Percentiles rank a stretch among this genome's conserved stretches.
Evolutionary conservation across 2,329 filamentous ascomycete species (phyloP).

Genomic region (Calonectria multiphialidica): DNA sequence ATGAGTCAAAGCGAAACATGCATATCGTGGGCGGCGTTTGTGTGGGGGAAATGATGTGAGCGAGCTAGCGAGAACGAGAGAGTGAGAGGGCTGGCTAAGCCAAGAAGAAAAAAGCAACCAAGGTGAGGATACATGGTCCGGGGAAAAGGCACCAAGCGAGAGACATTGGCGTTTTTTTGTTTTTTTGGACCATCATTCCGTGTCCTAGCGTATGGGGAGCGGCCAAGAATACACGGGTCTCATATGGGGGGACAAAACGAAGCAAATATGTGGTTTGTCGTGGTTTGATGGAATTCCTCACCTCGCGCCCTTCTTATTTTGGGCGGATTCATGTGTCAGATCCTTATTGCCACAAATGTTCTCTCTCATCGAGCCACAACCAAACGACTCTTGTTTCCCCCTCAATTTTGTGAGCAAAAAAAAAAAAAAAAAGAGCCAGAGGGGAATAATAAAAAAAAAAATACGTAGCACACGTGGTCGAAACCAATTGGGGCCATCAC

Average conservation of each 20-base stretch:
- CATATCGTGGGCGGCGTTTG: background rate
- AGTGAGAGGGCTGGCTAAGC: background rate
- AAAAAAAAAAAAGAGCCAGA: no score
- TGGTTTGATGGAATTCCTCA: background rate
- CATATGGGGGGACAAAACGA: background rate
- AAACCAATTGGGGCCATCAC: slow-evolving; percentile 11
- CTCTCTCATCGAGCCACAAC: background rate
- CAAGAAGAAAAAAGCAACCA: background rate
- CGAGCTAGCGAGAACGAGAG: no score
- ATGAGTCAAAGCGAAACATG: slow-evolving; percentile 15
- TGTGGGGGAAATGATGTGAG: background rate
- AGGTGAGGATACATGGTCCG: slow-evolving; percentile 1
- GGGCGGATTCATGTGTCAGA: background rate
- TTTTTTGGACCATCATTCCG: background rate
- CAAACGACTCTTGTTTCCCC: background rate
- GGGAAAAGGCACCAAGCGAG: slow-evolving; percentile 1
- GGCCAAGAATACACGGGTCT: background rate
- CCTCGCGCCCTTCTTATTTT: background rate
- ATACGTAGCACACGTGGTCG: slow-evolving; percentile 11
- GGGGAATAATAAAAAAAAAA: background rate
- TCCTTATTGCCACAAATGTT: background rate
- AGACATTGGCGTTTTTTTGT: background rate
- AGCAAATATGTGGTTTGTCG: background rate
- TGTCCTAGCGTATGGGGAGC: background rate
- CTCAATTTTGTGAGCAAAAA: background rate